These are phyloP conservation scores for Cutaneotrichosporon mucoides DNA, from an alignment of 1,284 basidiomycete species.

Conservation along the genomic window DNA sequence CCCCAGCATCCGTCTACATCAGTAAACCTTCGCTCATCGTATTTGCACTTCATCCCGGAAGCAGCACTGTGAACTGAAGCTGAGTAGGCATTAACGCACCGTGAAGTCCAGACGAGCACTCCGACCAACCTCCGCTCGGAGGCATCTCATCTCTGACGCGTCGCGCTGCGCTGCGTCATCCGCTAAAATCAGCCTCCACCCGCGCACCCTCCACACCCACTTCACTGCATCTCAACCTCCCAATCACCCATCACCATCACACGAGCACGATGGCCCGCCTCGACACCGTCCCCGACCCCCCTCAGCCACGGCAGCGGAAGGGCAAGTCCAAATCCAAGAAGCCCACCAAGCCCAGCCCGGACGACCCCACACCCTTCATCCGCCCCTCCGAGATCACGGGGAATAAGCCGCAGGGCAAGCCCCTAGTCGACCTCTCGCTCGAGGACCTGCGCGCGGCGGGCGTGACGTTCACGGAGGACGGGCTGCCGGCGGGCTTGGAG, in stretches of 20 bases:
- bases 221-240: not conserved
- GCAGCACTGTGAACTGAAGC: no score
- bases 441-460: conserved; percentile 17
- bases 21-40: no score
- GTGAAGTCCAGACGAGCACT: no score
- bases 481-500: conserved; percentile 4
- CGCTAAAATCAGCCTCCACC: no score
- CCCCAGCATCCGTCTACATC: no score
- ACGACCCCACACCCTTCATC: not conserved
- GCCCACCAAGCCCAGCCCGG: not conserved
- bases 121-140: no score
- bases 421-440: conserved; percentile 17
- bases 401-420: conserved; percentile 1
- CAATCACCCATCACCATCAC: not conserved
- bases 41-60: no score
- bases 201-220: no score
- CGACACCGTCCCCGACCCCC: not conserved
- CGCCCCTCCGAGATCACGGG: not conserved
- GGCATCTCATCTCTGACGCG: no score
- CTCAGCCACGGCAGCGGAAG: not conserved
- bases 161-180: no score
- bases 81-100: no score
- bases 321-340: not conserved
- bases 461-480: conserved; percentile 13
- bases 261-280: not conserved